Evolutionary conservation across 2,329 filamentous ascomycete species (phyloP), one percentile per base, ranked within the genome.

Genomic region (Fusarium praegraminearum): DNA sequence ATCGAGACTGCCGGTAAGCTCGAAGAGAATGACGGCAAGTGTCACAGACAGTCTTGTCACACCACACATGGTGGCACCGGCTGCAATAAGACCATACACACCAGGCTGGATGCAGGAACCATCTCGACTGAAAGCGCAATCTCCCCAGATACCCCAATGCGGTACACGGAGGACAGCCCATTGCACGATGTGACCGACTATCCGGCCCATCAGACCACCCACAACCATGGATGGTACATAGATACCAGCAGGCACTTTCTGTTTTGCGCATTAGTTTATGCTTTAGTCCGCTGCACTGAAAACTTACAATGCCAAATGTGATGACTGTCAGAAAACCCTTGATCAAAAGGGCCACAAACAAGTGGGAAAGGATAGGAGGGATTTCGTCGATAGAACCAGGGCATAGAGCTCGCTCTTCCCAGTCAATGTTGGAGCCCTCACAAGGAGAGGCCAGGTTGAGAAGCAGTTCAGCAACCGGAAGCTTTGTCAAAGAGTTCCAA

Each of bases 151-250:
- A 16, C 87, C 83, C 76, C 90, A 91, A 57, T 89, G 81, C 0
- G 93, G 92, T 75, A 90, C 92, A 32, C 86, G 86, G 59, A 97
- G 84, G 8, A 95, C 93, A 54, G 93, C 80, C 80, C 92, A 94
- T 77, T 98, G 95, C 1, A 94, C 89, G 9, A 90, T 79, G 78
- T 98, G 96, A 2, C 96, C 96, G 15, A 97, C 88, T 45, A 96
- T 90, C 10, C 95, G 90, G 32, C 95, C 95, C 83, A 97, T 90
- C 20, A 99, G 83, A 75, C 96, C 96, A 69, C 96, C 96, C 20
- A 98, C 93, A 30, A 98, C 96, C 96, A 99, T 99, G 73, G 95
- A 98, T 5, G 96, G 96, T 3, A 99, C 94, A 74, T 99, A 99
- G 72, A 99, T 98, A 68, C 96, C 96, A 1, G 95, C 94, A 12